phyloP scores from a whole-genome alignment of 305 asterid species.

The Fraxinus floribunda region DNA sequence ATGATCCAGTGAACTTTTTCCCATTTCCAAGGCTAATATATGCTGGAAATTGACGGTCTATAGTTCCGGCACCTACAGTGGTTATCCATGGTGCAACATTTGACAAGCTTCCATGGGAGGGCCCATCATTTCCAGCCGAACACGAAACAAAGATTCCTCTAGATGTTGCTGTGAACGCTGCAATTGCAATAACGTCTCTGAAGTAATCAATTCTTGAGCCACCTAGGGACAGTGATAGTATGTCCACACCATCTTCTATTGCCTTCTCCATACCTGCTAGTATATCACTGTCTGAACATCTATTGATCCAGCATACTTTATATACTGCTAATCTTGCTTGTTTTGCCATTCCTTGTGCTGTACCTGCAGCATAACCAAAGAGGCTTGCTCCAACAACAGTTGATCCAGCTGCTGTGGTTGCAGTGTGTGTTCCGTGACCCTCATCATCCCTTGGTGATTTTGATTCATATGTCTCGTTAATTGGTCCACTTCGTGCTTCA shows the following conservation, averaged over 20 bases:
- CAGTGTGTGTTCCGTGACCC: conserved; percentile 92
- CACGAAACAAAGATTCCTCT: conserved; percentile 74
- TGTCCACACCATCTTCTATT: conserved; percentile 59
- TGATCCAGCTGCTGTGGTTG: conserved; percentile 75
- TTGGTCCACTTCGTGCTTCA: conserved; percentile 54
- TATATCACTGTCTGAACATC: conserved; percentile 69
- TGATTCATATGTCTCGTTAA: conserved; percentile 55
- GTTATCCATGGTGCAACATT: conserved; percentile 93
- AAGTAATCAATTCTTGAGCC: conserved; percentile 50
- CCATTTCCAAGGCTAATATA: conserved; percentile 62
- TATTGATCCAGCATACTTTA: conserved; percentile 73
- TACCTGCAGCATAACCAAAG: conserved; percentile 72
- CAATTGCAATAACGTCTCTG: conserved; percentile 59
- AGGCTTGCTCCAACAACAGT: conserved; percentile 64
- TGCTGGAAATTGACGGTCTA: conserved; percentile 84
- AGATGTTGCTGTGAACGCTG: conserved; percentile 66
- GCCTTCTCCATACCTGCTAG: conserved; percentile 73
- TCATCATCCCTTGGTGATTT: conserved; percentile 76
- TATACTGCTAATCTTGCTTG: conserved; percentile 74
- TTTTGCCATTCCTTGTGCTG: conserved; percentile 82
- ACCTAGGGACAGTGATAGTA: conserved; percentile 67
- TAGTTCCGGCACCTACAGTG: conserved; percentile 81
- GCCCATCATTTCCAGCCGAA: conserved; percentile 86
- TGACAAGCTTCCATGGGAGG: conserved; percentile 49
- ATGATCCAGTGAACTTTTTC: conserved; percentile 43